Conservation (phyloP, 2,329 filamentous ascomycete genomes). For the Parafenestella ontariensis region DNA sequence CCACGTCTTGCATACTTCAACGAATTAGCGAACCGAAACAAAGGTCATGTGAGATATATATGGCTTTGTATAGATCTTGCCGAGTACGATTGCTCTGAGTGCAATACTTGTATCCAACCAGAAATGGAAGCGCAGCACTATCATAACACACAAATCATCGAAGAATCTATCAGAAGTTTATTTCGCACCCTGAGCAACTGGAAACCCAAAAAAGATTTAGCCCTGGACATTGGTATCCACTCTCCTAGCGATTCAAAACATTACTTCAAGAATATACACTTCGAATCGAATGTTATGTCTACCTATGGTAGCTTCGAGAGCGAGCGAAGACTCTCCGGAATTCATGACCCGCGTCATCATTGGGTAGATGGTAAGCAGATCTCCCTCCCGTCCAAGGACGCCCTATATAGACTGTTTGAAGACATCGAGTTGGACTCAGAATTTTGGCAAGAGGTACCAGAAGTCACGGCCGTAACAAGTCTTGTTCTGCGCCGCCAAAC, state of each 20-base stretch:
- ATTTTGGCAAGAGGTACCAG: background rate
- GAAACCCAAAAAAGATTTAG: constrained; percentile 1
- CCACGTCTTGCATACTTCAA: background rate
- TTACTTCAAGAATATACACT: constrained; percentile 11
- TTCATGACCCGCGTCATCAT: background rate
- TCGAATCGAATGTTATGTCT: too few species aligned
- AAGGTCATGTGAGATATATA: constrained; percentile 10
- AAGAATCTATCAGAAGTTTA: background rate
- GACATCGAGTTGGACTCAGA: background rate
- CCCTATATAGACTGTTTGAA: background rate
- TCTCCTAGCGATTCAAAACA: constrained; percentile 12
- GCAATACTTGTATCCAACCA: background rate
- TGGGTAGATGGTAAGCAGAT: background rate
- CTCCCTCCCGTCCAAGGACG: background rate
- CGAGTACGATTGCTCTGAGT: constrained; percentile 9
- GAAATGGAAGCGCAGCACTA: background rate
- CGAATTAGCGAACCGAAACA: background rate
- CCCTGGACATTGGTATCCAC: constrained; percentile 14
- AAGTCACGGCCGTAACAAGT: constrained; percentile 4
- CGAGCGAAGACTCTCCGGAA: background rate
- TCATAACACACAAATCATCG: background rate
- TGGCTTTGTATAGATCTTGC: constrained; percentile 13
- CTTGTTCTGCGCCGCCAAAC: constrained; percentile 14
- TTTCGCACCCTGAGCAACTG: constrained; percentile 7
- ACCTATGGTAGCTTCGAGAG: too few species aligned